Conservation (phyloP, 768 basidiomycete species). For the Saitozyma sp. region DNA sequence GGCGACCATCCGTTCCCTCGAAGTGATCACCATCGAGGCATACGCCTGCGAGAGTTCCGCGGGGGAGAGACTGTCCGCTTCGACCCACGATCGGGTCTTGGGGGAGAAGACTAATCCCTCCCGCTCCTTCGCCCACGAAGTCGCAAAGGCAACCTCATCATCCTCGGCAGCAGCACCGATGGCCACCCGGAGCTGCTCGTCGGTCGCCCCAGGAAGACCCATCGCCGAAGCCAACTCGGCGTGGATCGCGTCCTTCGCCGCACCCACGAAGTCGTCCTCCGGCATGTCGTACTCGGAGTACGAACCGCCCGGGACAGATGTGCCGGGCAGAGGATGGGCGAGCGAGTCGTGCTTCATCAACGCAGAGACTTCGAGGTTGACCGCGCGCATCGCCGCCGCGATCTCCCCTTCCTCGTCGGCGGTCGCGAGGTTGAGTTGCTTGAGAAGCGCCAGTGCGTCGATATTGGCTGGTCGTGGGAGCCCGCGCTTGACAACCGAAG, state of each 20-base stretch:
- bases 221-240: slow-evolving; percentile 74
- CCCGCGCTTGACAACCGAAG: slow-evolving; percentile 73
- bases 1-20: slow-evolving; percentile 70
- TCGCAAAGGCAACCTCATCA: slow-evolving; percentile 61
- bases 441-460: slow-evolving; percentile 66
- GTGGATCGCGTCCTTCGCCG: slow-evolving; percentile 72
- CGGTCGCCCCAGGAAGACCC: slow-evolving; percentile 80
- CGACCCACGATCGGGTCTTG: slow-evolving; percentile 65
- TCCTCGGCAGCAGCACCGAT: slow-evolving; percentile 65
- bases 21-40: slow-evolving; percentile 61
- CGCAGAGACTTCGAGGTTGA: slow-evolving; percentile 74
- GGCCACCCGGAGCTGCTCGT: slow-evolving; percentile 75
- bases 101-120: slow-evolving; percentile 67
- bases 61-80: slow-evolving; percentile 54
- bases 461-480: slow-evolving; percentile 85
- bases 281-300: slow-evolving; percentile 64
- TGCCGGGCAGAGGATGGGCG: slow-evolving; percentile 83
- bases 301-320: slow-evolving; percentile 67
- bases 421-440: slow-evolving; percentile 57
- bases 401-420: slow-evolving; percentile 55
- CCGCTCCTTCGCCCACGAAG: slow-evolving; percentile 68
- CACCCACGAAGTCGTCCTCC: slow-evolving; percentile 67
- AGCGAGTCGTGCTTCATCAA: slow-evolving; percentile 87
- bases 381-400: slow-evolving; percentile 61
- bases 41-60: slow-evolving; percentile 63